Evolutionary conservation across 1,284 basidiomycete species (phyloP), one percentile per base, ranked within the genome.

Genomic region (Fomitopsis schrenkii): DNA sequence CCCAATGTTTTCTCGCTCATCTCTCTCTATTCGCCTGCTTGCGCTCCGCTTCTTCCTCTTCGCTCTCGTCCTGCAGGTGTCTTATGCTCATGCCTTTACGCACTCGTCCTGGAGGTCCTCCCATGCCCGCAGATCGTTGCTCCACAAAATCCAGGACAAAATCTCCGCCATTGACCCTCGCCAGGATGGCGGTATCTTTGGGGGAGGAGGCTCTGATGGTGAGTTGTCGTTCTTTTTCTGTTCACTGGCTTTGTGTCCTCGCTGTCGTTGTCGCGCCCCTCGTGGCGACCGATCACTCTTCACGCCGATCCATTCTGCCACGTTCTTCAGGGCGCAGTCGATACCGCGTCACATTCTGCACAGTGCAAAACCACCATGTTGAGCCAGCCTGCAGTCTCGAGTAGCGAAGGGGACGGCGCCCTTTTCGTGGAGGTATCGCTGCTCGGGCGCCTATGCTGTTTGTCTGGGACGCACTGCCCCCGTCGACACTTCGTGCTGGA

Each of bases 91-190:
- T 40, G 68, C 65, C 35, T 55, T 45, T 36, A 61, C 66, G 36
- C 68, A 65, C 58, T 70, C 68, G 9, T 68, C 68, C 28, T 65
- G 62, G 57, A 63, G 60, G 54, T 59, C 64, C 36, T 67, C 67
- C 38, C 68, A 70, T 61, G 68, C 68, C 35, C 68, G 68, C 55
- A 66, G 66, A 42, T 70, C 68, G 33, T 58, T 69, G 26, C 50
- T 58, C 30, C 60, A 57, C 60, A 58, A 58, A 57, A 58, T 62
- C 40, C 58, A 59, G 55, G 59, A 60, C 45, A 48, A 55, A 19
- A 59, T 59, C 54, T 35, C 55, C 15, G 46, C 41, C 10, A 40
- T 48, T 12, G 41, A 53, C 48, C 50, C 40, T 28, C 55, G 55
- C 38, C 41, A 59, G 46, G 44, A 60, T 19, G 38, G 17, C n/a